Percentiles rank a stretch among this genome's conserved stretches.
These are phyloP conservation scores for Aegilops speltoides DNA, from an alignment of 176 grass and related monocot species.

Conservation along the genomic window DNA sequence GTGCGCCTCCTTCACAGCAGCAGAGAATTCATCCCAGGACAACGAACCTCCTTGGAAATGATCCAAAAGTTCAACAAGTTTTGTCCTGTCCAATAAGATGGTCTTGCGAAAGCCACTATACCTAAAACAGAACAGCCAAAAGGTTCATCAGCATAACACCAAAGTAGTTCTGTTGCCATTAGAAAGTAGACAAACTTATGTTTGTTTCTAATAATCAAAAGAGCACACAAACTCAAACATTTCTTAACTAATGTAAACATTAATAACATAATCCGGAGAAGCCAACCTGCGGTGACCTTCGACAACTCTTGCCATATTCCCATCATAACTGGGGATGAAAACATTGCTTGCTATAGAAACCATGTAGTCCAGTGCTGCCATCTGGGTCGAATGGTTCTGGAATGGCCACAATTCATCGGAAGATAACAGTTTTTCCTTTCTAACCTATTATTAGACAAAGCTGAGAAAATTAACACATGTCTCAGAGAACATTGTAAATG, in stretches of 20 bases:
- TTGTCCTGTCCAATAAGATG: constrained; percentile 69
- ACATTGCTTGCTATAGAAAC: constrained; percentile 78
- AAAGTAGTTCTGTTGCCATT: background rate
- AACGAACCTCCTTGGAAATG: constrained; percentile 60
- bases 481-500: background rate
- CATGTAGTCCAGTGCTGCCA: constrained; percentile 96
- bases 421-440: constrained; percentile 86
- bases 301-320: constrained; percentile 97
- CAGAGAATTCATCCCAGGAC: constrained; percentile 74
- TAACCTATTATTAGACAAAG: constrained; percentile 54
- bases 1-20: constrained; percentile 68
- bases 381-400: constrained; percentile 91
- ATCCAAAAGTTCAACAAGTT: constrained; percentile 84
- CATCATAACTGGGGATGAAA: constrained; percentile 97
- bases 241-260: background rate
- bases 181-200: background rate
- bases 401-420: constrained; percentile 74
- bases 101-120: constrained; percentile 71
- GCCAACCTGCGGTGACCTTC: constrained; percentile 91
- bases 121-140: constrained; percentile 30
- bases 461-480: constrained; percentile 11
- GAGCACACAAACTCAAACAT: background rate
- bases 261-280: background rate
- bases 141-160: background rate
- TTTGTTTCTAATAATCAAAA: constrained; percentile 12